Base-by-base conservation (phyloP, 2,329 filamentous ascomycete species). In the Endoconidiophora laricicola region DNA sequence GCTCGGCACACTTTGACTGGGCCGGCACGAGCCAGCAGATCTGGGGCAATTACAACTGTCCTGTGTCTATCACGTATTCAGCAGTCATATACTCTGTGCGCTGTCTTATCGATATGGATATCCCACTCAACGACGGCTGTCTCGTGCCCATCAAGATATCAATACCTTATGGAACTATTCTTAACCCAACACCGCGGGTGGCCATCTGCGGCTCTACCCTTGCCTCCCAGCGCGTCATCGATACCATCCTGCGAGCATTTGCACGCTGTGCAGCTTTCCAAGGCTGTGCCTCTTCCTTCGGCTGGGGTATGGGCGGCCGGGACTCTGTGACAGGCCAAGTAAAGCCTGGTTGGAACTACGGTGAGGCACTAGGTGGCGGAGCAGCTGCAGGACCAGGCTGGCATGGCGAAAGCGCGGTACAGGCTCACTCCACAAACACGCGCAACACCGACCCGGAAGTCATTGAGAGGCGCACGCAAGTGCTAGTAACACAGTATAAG, bases 21-120 rank as follows among this genome's bases (percentile, higher is more conserved):
- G 50, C 57, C 9, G 64, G 63, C 7, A 63, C 64, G 0, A 63
- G 63, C 0, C 55, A 60, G 1, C 61, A 67, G 49, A 56, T 57
- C 5, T 62, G 58, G 53, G 62, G 62, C 1, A 65, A 65, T 49
- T 60, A 58, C 44, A 66, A 66, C 52, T 61, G 58, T 14, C 65
- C 65, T 2, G 56, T 62, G 24, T 60, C 62, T 10, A 66, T 67
- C 48, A 59, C 59, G 6, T 60, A 65, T 48, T 65, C 62, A 0
- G 85, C 84, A 46, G 88, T 91, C 59, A 90, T 91, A 60, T 93
- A 93, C 69, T 86, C 82, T 57, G 70, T 93, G 10, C 78, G 86
- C 43, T 85, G 80, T 58, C 72, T 94, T 52, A 86, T 93, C 58
- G 79, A 75, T 37, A 77, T 85, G 56, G 83, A 90, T 57, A 88